Base-by-base conservation (phyloP, 441 rosid species). In the Dalechampia spathulata region DNA sequence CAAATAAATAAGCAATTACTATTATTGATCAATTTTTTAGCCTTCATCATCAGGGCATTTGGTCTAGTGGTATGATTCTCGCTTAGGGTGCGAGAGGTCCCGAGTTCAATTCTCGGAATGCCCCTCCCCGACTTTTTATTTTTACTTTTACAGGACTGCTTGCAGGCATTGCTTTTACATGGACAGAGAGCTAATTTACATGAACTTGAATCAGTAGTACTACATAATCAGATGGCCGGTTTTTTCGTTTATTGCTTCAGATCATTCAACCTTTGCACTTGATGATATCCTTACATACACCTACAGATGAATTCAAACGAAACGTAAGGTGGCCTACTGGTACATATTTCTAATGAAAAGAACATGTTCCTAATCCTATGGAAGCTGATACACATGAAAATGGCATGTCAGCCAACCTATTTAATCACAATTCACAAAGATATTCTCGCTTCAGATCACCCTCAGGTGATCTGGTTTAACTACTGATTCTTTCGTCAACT, bases 21-120 rank as follows among this genome's bases (percentile, higher is more conserved):
- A n/a, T n/a, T n/a, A n/a, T n/a, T n/a, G n/a, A n/a, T n/a, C n/a
- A n/a, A n/a, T n/a, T n/a, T n/a, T n/a, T n/a, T n/a, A n/a, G n/a
- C n/a, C n/a, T n/a, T n/a, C n/a, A n/a, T n/a, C n/a, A n/a, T n/a
- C n/a, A 2, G 79, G 81, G 77, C 75, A 65, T 78, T 75, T 78
- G 82, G 79, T 81, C 82, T 74, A 76, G 78, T 76, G 82, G 78
- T 70, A 82, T 76, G 82, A 77, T 77, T 79, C 78, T 79, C 73
- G 81, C 82, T 79, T 79, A 66, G 81, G 81, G 78, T 75, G 77
- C 68, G 80, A 71, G 74, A 79, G 75, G 77, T 72, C 66, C 71
- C 68, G 71, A 69, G 77, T 68, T 68, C 68, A 57, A 73, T 69
- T 73, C 74, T 69, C 74, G 67, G 67, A 68, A 72, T 61, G 73